Conservation (phyloP, 139 green algal species). For the Tetraselmis striata region DNA sequence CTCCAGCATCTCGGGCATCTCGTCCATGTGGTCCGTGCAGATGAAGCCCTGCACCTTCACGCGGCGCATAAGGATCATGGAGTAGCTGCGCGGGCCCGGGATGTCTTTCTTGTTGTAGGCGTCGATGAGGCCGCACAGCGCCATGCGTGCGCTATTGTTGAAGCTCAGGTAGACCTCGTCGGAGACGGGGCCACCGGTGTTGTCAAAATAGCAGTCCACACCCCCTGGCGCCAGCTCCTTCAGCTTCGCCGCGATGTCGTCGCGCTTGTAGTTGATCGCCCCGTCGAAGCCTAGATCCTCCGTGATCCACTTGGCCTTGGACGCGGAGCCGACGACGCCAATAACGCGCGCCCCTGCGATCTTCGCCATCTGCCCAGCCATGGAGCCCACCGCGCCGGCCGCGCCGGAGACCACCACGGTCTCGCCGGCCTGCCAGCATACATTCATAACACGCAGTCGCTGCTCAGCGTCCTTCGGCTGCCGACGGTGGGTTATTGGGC, state of each 20-base stretch:
- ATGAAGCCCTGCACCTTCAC: constrained; percentile 17
- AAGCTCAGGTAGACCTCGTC: constrained; percentile 14
- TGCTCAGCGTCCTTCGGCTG: too few species aligned
- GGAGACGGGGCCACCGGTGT: constrained; percentile 20
- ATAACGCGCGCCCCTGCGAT: constrained; percentile 21
- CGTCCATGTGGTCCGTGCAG: background rate
- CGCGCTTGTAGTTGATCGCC: constrained; percentile 27
- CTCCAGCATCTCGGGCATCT: background rate
- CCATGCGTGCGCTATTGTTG: constrained; percentile 14
- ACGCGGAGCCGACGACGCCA: constrained; percentile 13
- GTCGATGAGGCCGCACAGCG: constrained; percentile 20
- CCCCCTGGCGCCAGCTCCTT: constrained; percentile 21
- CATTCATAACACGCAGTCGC: too few species aligned
- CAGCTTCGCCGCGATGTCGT: constrained; percentile 12
- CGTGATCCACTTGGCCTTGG: constrained; percentile 20
- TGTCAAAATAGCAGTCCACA: constrained; percentile 34
- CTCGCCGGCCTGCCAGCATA: constrained; percentile 9
- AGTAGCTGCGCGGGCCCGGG: background rate
- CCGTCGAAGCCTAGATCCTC: constrained; percentile 16
- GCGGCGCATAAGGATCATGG: constrained; percentile 1
- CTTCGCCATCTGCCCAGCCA: constrained; percentile 30
- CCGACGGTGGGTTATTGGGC: too few species aligned
- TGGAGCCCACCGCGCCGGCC: constrained; percentile 21
- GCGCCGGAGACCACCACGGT: constrained; percentile 25
- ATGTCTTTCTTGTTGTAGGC: constrained; percentile 16